These are phyloP conservation scores for Metarhizium brunneum DNA, from an alignment of 2,329 filamentous ascomycete species.

Conservation along the genomic window DNA sequence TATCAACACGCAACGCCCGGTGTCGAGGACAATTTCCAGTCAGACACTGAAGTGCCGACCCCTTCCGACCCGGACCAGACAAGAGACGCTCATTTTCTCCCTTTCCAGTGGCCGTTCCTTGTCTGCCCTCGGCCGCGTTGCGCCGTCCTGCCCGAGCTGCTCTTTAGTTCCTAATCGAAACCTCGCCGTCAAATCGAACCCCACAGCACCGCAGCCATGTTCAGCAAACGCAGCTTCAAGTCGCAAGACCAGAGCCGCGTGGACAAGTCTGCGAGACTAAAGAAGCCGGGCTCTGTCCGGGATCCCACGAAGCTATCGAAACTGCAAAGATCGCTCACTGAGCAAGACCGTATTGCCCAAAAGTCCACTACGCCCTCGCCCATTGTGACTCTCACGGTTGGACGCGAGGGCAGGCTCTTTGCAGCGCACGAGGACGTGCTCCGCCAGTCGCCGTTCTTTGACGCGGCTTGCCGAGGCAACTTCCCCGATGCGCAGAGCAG, in stretches of 20 bases:
- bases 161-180: conserved; percentile 13
- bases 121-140: conserved; percentile 1
- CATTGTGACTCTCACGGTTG: conserved; percentile 81
- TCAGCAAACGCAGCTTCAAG: conserved; percentile 76
- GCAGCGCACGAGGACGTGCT: conserved; percentile 92
- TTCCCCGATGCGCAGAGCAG: conserved; percentile 68
- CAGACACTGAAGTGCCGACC: conserved; percentile 10
- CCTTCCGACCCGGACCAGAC: background rate
- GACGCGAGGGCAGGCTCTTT: conserved; percentile 78
- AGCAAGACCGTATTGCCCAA: conserved; percentile 30
- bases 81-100: conserved; percentile 1
- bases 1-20: background rate
- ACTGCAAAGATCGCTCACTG: conserved; percentile 74
- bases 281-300: conserved; percentile 47
- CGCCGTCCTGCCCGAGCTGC: conserved; percentile 2
- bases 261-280: conserved; percentile 80
- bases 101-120: conserved; percentile 1
- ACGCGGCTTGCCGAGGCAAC: conserved; percentile 59
- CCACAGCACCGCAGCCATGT: conserved; percentile 52
- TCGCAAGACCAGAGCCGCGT: conserved; percentile 65
- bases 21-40: background rate
- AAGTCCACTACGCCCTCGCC: conserved; percentile 42
- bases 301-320: conserved; percentile 74
- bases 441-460: conserved; percentile 76
- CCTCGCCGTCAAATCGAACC: background rate